Conservation (phyloP, 2,329 filamentous ascomycete genomes). For the Bertia moriformis region DNA sequence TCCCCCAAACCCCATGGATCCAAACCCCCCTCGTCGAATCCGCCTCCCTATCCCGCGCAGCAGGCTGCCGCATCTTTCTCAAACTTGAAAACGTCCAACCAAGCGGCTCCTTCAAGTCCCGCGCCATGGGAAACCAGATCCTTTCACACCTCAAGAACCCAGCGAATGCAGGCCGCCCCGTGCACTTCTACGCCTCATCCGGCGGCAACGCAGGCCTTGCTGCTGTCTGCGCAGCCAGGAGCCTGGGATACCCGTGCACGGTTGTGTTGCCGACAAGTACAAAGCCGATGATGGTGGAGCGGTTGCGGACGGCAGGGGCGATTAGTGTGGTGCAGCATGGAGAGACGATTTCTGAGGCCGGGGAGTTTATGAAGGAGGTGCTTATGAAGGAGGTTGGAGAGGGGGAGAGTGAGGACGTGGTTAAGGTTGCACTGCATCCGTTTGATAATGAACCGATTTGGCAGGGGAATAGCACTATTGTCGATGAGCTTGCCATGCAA, state of each 20-base stretch:
- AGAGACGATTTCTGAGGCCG: neutral
- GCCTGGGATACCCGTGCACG: neutral
- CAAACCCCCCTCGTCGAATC: constrained; percentile 1
- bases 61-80: neutral
- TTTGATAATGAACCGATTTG: constrained; percentile 27
- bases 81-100: constrained; percentile 1
- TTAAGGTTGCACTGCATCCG: constrained; percentile 21
- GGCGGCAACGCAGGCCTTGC: neutral
- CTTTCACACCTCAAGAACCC: constrained; percentile 6
- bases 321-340: constrained; percentile 3
- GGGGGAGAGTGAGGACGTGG: constrained; percentile 14
- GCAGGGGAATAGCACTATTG: constrained; percentile 25
- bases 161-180: neutral
- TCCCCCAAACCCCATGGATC: constrained; percentile 9
- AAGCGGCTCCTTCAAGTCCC: constrained; percentile 1
- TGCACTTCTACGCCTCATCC: constrained; percentile 1
- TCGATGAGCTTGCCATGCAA: constrained; percentile 19
- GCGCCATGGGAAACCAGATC: constrained; percentile 1
- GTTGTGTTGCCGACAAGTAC: neutral
- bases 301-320: neutral
- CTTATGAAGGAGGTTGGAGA: constrained; percentile 12
- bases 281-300: neutral
- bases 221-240: neutral
- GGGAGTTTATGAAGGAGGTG: neutral
- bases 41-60: neutral